Evolutionary conservation across 140 eudicot species (phyloP).

Genomic region (Anethum foeniculum): DNA sequence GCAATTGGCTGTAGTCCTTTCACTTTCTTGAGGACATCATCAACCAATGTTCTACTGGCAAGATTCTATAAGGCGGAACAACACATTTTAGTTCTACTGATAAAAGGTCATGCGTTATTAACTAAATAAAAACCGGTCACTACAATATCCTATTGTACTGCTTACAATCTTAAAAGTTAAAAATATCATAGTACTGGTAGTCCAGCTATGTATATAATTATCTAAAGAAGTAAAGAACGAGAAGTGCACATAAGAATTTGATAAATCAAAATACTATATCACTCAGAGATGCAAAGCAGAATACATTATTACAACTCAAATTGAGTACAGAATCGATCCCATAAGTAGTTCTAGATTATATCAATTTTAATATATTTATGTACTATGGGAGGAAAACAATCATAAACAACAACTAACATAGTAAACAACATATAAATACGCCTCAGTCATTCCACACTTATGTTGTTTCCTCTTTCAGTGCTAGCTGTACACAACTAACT

Average conservation of each 20-base stretch:
- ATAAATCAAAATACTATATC: neutral
- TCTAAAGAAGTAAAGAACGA: neutral
- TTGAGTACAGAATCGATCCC: neutral
- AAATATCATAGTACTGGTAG: neutral
- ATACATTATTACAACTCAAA: neutral
- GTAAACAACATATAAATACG: neutral
- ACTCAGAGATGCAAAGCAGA: neutral
- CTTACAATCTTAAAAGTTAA: neutral
- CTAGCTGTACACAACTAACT: neutral
- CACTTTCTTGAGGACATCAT: constrained; percentile 79
- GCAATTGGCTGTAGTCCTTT: constrained; percentile 72
- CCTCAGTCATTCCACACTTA: neutral
- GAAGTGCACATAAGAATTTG: neutral
- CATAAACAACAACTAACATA: neutral
- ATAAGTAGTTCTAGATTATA: neutral
- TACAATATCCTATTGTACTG: neutral
- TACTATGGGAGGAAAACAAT: neutral
- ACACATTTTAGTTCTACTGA: neutral
- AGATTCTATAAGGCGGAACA: constrained; percentile 45
- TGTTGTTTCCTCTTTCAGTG: neutral
- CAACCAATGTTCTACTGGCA: constrained; percentile 75
- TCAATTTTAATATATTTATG: neutral
- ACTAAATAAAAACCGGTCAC: neutral
- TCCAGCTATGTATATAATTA: neutral
- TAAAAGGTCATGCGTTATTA: neutral